Base-by-base conservation (phyloP, 805 yeast species). In the Torulaspora quercuum region DNA sequence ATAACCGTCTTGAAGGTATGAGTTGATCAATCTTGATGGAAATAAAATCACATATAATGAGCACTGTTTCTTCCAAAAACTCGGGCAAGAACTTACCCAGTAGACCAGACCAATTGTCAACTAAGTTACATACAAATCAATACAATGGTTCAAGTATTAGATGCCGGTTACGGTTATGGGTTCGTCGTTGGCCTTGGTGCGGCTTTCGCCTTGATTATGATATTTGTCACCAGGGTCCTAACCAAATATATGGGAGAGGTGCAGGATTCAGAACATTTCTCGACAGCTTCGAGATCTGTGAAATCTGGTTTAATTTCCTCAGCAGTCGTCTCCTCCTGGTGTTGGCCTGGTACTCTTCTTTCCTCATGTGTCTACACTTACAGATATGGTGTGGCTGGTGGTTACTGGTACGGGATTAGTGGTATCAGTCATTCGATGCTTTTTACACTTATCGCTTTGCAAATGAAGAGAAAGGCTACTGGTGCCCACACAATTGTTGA, bases 321-420 rank as follows among this genome's bases (percentile, higher is more conserved):
- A 1, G 66, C 72, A 9, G 67, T 65, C 3, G 72, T 70, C 7
- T 36, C 41, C 5, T 40, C 44, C 16, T 45, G 52, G 55, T 42
- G 45, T n/a, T 50, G 55, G 55, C 40, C 53, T 11, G 41, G 48
- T n/a, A 44, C 53, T 11, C 31, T 52, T 4, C 37, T 50, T 15
- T 29, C 28, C 45, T 39, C 51, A 17, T 33, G 48, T 17, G 32
- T 30, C 14, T 35, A 40, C 30, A 35, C 43, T 24, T 54, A 50
- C 40, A 28, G 24, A 9, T 39, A 44, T 19, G 55, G 55, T n/a
- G 41, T 50, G 6, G 95, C 92, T 9, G 73, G 87, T 7, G 95
- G 95, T 55, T 52, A 43, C 18, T 50, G 48, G 49, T 50, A 47
- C 24, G 49, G 39, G 5, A 30, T 33, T 9, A 39, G 45, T 21